Evolutionary conservation across 306 rosid genomes (phyloP), one percentile per base, ranked within the genome.

Genomic region (Astragalus membranaceus): DNA sequence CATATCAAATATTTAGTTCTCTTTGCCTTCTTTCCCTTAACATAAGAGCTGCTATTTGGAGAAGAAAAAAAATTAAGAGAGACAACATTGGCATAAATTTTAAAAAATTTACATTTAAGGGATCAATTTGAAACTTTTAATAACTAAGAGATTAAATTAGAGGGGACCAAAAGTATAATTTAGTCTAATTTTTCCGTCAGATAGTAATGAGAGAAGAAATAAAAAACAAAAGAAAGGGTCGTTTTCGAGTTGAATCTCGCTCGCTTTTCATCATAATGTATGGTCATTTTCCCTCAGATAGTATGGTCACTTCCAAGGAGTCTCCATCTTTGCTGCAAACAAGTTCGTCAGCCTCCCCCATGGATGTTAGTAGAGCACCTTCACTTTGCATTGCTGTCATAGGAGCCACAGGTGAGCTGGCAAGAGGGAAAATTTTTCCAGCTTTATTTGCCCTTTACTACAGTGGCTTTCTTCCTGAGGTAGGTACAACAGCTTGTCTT

Each of bases 391-490:
- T 92, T 77, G 96, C 88, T 50, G 96, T 92, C 72, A 80, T 92
- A 37, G 96, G 96, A 85, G 96, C 96, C 62, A 90, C 98, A 29
- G 98, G 98, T 72, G 96, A 88, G 78, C 86, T 92, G 53, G 98
- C 98, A 3, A 88, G 81, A 86, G 64, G 87, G 61, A 92, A 92
- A 84, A 79, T 92, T 77, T 92, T 92, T 73, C 96, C 96, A 4
- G 98, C 98, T 44, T 65, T 92, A 65, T 92, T 92, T 85, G 96
- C 98, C 60, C 81, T 92, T 72, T 92, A 86, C 81, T 86, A 86
- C 70, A 90, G 88, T 67, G 96, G 98, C 66, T 92, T 85, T 83
- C 96, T 92, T 74, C 98, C 96, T 42, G 88, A 93, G 93, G 98
- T 93, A 93, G 91, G 98, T 93, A 80, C 69, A 70, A 48, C 51